Evolutionary conservation across 805 yeast species (phyloP), one percentile per base, ranked within the genome.

Genomic region (Schizosaccharomyces japonicus): DNA sequence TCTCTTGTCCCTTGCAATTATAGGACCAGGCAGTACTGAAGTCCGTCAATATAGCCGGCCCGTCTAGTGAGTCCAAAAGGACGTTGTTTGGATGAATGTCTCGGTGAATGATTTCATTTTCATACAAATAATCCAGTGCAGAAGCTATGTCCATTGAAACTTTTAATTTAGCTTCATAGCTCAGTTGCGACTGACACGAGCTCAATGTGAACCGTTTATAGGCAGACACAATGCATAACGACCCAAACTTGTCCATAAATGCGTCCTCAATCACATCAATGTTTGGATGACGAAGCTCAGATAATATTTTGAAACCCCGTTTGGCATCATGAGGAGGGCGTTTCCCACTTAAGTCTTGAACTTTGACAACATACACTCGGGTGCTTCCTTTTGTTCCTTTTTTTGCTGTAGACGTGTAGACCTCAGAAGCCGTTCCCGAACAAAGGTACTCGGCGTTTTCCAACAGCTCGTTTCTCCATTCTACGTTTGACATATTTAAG

Each of bases 51-150:
- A 19, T 19, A 4, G 42, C 42, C 8, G 42, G 42, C 13, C 42
- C 42, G 13, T 36, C 26, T 13, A 15, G 15, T 6, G 42, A 36
- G 60, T 85, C 95, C 54, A 85, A 84, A 94, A 85, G 84, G 52
- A 85, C 80, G 61, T 85, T 85, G 57, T 85, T 94, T 7, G 95
- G 95, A 62, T 85, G 85, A 49, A 85, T 94, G 62, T 85, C 95
- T 59, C 95, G 69, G 59, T 85, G 95, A 76, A 85, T 83, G 51
- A 85, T 82, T 19, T 95, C 95, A 83, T 80, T 80, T 8, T 93
- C 80, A 63, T 85, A 95, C 34, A 84, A 76, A 60, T 72, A 85
- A 58, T 85, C 94, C 54, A 85, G 68, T 10, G 95, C 95, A 64
- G 90, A 96, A 44, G 90, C 70, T 79, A 90, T 74, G 59, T 90